These are phyloP conservation scores for Russula earlei DNA, from an alignment of 768 basidiomycete genomes.

Conservation along the genomic window DNA sequence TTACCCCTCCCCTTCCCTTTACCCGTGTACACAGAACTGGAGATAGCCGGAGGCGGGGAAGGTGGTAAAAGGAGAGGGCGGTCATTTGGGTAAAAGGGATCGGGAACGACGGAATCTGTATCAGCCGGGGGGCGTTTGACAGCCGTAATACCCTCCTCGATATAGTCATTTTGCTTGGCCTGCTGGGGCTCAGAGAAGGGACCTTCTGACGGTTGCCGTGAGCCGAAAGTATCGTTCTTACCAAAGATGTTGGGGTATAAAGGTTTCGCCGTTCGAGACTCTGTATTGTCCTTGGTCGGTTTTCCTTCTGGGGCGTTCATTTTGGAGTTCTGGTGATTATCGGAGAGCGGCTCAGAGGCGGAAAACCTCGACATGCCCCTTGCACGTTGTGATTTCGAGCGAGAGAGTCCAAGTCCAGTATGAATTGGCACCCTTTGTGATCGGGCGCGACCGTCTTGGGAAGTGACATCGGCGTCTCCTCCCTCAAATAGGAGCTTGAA, in stretches of 20 bases:
- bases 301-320: constrained; percentile 13
- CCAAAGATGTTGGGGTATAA: constrained; percentile 6
- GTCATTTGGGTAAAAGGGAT: constrained; percentile 19
- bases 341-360: constrained; percentile 10
- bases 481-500: constrained; percentile 65
- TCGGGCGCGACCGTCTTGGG: constrained; percentile 9
- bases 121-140: constrained; percentile 8
- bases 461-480: constrained; percentile 24
- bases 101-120: constrained; percentile 5
- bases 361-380: constrained; percentile 18
- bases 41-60: constrained; percentile 47
- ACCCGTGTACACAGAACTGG: constrained; percentile 16
- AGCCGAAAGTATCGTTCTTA: constrained; percentile 15
- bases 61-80: constrained; percentile 44
- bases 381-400: constrained; percentile 18
- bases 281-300: background rate
- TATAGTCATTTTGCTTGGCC: background rate
- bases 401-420: constrained; percentile 5
- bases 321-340: constrained; percentile 16
- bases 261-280: constrained; percentile 6
- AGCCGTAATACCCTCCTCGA: background rate
- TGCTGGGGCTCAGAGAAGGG: background rate
- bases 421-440: constrained; percentile 12
- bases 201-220: constrained; percentile 1
- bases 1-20: constrained; percentile 36